Conservation (phyloP, 148 eudicot species). For the Vaccinium macrocarpon region DNA sequence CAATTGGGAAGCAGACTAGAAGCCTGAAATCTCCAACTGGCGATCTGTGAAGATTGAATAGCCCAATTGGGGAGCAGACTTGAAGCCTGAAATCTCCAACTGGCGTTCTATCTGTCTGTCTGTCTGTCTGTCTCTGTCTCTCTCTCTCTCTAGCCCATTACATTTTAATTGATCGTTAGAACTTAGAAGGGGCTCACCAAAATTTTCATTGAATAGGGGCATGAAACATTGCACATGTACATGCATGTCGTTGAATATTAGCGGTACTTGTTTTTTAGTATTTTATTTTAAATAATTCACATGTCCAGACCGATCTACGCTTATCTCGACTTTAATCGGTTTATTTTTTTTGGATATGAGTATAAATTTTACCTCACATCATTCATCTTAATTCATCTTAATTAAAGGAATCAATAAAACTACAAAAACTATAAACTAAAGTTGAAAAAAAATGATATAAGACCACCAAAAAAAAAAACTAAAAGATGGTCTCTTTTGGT, state of each 20-base stretch:
- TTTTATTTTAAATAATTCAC: too few species aligned
- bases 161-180: not conserved
- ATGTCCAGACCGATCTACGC: too few species aligned
- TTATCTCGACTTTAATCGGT: too few species aligned
- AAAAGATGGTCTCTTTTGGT: too few species aligned
- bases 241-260: not conserved
- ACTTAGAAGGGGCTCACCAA: not conserved
- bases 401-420: too few species aligned
- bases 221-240: not conserved
- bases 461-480: too few species aligned
- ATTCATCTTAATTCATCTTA: too few species aligned
- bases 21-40: constrained; percentile 16
- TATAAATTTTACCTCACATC: too few species aligned
- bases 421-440: too few species aligned
- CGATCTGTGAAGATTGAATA: not conserved
- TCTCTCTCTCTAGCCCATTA: not conserved
- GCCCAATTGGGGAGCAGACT: constrained; percentile 9
- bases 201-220: not conserved
- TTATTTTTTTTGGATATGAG: not conserved
- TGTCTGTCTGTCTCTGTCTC: not conserved
- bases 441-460: too few species aligned
- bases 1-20: constrained; percentile 11
- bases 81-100: constrained; percentile 18
- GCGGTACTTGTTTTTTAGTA: too few species aligned
- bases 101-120: not conserved